Evolutionary conservation across 129 eudicot genomes (phyloP).

Genomic region (Flaveria linearis): DNA sequence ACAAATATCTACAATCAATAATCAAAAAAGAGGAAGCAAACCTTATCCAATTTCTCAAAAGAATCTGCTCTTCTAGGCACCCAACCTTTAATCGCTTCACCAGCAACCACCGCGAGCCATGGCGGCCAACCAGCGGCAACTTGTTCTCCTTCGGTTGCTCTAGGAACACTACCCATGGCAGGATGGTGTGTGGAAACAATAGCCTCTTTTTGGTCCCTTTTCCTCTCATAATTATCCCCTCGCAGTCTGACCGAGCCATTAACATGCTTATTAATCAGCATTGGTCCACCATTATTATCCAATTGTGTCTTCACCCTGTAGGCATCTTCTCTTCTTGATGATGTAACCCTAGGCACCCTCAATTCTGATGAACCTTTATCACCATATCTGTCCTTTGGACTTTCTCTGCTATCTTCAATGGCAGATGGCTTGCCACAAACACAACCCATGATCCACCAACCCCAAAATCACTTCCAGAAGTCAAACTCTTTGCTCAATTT

Average conservation of each 20-base stretch:
- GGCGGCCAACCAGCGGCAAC: conserved; percentile 99
- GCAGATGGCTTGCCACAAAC: conserved; percentile 77
- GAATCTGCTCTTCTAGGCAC: conserved; percentile 89
- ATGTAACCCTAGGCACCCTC: conserved; percentile 46
- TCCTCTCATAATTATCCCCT: conserved; percentile 59
- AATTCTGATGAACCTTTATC: conserved; percentile 50
- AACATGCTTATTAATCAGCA: conserved; percentile 65
- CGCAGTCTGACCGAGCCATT: conserved; percentile 49
- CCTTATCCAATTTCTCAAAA: conserved; percentile 92
- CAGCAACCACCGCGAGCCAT: conserved; percentile 91
- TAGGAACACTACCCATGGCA: conserved; percentile 49
- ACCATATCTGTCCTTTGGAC: conserved; percentile 65
- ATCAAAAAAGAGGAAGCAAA: conserved; percentile 33
- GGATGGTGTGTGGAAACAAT: conserved; percentile 45
- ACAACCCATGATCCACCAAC: conserved; percentile 67
- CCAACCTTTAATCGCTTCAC: conserved; percentile 96
- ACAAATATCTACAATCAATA: background rate
- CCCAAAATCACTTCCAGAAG: conserved; percentile 37
- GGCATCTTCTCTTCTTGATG: conserved; percentile 74
- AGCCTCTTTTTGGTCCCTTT: conserved; percentile 48
- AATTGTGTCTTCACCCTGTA: conserved; percentile 42
- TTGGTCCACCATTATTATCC: conserved; percentile 62
- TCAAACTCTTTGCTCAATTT: conserved; percentile 30
- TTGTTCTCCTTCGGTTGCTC: conserved; percentile 77
- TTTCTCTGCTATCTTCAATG: conserved; percentile 71